Conservation (phyloP, 2,329 filamentous ascomycete genomes). For the Aspergillus pseudoviridinutans region DNA sequence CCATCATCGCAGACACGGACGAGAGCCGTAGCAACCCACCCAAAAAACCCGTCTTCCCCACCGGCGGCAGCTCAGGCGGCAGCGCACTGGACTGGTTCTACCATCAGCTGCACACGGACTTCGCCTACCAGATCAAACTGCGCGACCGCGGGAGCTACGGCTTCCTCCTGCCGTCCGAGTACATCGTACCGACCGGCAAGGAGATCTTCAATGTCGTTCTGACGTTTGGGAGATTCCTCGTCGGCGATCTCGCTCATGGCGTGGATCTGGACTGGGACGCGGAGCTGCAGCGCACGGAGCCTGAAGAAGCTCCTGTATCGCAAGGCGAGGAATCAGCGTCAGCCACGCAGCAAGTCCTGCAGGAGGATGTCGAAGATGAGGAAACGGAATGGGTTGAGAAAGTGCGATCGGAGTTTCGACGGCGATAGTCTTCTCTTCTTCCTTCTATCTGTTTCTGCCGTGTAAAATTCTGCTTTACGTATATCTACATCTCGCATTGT, state of each 20-base stretch:
- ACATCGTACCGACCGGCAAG: conserved; percentile 85
- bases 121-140: conserved; percentile 89
- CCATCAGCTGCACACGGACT: conserved; percentile 74
- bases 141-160: conserved; percentile 92
- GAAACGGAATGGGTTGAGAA: background rate
- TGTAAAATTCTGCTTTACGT: background rate
- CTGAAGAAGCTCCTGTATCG: background rate
- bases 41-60: conserved; percentile 36
- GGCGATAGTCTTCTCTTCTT: background rate
- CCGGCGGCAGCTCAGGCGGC: conserved; percentile 73
- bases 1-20: conserved; percentile 43
- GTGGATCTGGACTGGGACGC: conserved; percentile 10
- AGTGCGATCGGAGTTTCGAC: background rate
- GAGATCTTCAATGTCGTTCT: conserved; percentile 80
- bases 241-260: conserved; percentile 4
- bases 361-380: background rate
- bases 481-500: background rate
- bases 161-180: conserved; percentile 79
- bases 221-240: conserved; percentile 71
- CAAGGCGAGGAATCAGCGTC: background rate
- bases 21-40: conserved; percentile 8
- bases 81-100: conserved; percentile 95
- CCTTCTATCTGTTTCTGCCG: background rate
- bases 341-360: background rate
- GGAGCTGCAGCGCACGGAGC: conserved; percentile 8